Evolutionary conservation across 306 rosid species (phyloP).

Genomic region (Lagenaria siceraria): DNA sequence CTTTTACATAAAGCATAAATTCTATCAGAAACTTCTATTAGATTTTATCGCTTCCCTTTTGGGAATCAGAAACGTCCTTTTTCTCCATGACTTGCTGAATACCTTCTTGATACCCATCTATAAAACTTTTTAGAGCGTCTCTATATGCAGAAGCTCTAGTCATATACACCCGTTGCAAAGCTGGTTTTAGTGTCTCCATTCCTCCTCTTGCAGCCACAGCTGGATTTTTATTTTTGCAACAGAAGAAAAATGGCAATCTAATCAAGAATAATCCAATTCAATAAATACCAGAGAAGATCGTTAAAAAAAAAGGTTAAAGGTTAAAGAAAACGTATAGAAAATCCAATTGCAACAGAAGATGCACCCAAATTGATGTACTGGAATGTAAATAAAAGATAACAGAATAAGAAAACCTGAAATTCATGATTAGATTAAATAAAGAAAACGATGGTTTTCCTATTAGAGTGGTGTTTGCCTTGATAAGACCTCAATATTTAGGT

Average conservation of each 20-base stretch:
- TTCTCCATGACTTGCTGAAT: constrained; percentile 59
- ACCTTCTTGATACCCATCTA: constrained; percentile 77
- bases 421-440: background rate
- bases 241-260: constrained; percentile 3
- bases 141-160: constrained; percentile 81
- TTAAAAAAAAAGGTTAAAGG: background rate
- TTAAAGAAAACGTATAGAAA: background rate
- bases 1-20: background rate
- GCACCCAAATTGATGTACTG: background rate
- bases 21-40: constrained; percentile 28
- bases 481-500: background rate
- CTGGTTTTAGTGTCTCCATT: constrained; percentile 67
- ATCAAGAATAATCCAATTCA: background rate
- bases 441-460: background rate
- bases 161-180: constrained; percentile 76
- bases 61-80: constrained; percentile 33
- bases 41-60: constrained; percentile 24
- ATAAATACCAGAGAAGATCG: background rate
- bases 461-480: background rate
- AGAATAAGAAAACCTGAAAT: background rate
- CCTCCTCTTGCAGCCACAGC: constrained; percentile 78
- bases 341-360: background rate
- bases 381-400: background rate
- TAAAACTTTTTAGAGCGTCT: constrained; percentile 77
- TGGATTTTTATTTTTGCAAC: constrained; percentile 19